Evolutionary conservation across 352 stramenopile species (phyloP).

Genomic region (Globisporangium cystogenes): DNA sequence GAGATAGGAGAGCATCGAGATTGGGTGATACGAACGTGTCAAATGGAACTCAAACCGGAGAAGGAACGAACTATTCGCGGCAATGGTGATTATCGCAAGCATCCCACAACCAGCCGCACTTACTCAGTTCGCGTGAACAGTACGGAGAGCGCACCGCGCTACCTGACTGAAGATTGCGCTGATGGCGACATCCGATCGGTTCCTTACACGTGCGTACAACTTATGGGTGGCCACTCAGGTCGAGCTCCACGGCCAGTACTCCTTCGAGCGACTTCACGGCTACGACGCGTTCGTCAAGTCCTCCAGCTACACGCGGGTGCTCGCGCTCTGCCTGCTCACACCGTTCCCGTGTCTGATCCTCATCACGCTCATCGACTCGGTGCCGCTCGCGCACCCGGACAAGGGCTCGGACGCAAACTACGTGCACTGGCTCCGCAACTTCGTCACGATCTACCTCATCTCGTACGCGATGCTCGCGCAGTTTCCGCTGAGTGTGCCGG

Average conservation of each 20-base stretch:
- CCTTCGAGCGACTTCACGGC: conserved; percentile 13
- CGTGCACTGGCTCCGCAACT: conserved; percentile 23
- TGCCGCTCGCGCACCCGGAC: conserved; percentile 14
- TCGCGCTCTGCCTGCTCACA: conserved; percentile 16
- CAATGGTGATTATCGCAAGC: too few relatives aligned
- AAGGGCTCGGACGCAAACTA: conserved; percentile 26
- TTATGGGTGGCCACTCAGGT: conserved; percentile 18
- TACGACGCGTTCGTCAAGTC: conserved; percentile 9
- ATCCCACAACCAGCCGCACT: too few relatives aligned
- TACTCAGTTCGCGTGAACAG: too few relatives aligned
- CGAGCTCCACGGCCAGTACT: conserved; percentile 36
- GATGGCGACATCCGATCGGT: too few relatives aligned
- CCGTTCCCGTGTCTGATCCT: conserved; percentile 26
- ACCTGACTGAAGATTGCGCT: too few relatives aligned
- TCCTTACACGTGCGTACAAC: not conserved
- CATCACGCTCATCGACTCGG: conserved; percentile 22
- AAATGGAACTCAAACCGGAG: too few relatives aligned
- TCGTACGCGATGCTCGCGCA: conserved; percentile 25
- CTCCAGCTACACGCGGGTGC: not conserved
- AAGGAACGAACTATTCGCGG: too few relatives aligned
- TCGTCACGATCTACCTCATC: conserved; percentile 24
- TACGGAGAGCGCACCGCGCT: too few relatives aligned
- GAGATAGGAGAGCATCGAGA: too few relatives aligned
- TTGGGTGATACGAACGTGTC: too few relatives aligned
- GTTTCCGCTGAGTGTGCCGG: conserved; percentile 10